These are phyloP conservation scores for Cordyceps javanica DNA, from an alignment of 2,329 filamentous ascomycete species.

Conservation along the genomic window DNA sequence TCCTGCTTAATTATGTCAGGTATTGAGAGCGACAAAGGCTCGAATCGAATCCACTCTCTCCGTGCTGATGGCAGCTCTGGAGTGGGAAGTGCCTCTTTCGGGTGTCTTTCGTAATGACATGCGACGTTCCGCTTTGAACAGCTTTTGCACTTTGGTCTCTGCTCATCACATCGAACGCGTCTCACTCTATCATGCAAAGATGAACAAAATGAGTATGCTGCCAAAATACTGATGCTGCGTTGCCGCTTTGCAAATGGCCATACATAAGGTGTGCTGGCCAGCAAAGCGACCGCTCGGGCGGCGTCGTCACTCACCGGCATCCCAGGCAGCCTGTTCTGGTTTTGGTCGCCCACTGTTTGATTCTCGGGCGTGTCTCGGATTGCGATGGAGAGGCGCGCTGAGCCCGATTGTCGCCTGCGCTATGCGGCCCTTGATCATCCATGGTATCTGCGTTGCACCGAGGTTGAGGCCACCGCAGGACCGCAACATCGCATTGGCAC, in stretches of 20 bases:
- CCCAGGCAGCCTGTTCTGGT: neutral
- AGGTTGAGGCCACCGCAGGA: neutral
- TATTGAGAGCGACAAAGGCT: neutral
- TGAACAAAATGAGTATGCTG: neutral
- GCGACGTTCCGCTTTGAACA: neutral
- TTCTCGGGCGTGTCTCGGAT: neutral
- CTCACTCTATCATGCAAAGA: neutral
- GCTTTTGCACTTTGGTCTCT: neutral
- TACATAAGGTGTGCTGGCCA: too few species aligned
- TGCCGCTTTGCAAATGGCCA: neutral
- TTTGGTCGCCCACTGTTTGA: neutral
- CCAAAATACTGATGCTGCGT: neutral
- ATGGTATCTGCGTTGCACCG: neutral
- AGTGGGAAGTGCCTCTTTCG: neutral
- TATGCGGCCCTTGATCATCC: neutral
- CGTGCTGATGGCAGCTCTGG: neutral
- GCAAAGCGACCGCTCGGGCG: neutral
- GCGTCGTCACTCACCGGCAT: neutral
- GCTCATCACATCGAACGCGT: neutral
- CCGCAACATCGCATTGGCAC: neutral
- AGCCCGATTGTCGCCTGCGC: neutral
- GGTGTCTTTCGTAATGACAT: neutral
- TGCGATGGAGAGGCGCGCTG: too few species aligned
- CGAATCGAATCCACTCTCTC: neutral
- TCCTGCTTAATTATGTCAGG: neutral